These are phyloP conservation scores for Cladosporium sp. DNA, from an alignment of 2,329 filamentous ascomycete genomes.

Conservation along the genomic window DNA sequence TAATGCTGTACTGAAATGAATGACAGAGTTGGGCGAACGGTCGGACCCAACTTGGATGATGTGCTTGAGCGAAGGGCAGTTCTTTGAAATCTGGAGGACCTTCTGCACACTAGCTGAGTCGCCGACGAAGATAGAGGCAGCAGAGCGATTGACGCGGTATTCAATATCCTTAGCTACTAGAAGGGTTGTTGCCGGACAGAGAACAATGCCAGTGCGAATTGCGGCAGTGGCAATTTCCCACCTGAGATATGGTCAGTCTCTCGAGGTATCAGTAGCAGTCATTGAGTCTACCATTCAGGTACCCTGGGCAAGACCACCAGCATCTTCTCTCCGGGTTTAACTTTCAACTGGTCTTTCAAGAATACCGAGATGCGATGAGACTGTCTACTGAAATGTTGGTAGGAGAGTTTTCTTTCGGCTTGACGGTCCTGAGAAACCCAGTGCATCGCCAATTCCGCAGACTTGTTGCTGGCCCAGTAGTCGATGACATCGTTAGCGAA, in stretches of 20 bases:
- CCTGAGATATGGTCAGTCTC: no score
- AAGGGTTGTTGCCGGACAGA: slow-evolving; percentile 37
- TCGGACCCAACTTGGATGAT: slow-evolving; percentile 30
- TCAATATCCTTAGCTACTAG: slow-evolving; percentile 38
- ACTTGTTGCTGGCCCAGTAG: slow-evolving; percentile 32
- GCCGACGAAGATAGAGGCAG: slow-evolving; percentile 36
- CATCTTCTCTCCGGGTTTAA: slow-evolving; percentile 32
- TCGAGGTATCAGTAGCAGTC: no score
- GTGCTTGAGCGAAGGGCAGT: slow-evolving; percentile 31
- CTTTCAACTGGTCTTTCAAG: slow-evolving; percentile 29
- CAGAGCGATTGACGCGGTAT: slow-evolving; percentile 31
- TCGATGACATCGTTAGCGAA: slow-evolving; percentile 39
- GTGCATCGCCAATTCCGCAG: slow-evolving; percentile 31
- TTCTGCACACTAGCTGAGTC: slow-evolving; percentile 33
- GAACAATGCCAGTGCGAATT: slow-evolving; percentile 33
- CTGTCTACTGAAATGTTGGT: slow-evolving; percentile 33
- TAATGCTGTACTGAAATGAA: slow-evolving; percentile 26
- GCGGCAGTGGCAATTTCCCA: slow-evolving; percentile 38
- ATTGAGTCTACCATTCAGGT: slow-evolving; percentile 31
- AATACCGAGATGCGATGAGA: slow-evolving; percentile 34
- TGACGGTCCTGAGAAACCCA: slow-evolving; percentile 35
- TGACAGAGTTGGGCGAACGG: slow-evolving; percentile 20
- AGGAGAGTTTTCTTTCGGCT: slow-evolving; percentile 29
- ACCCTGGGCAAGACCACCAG: slow-evolving; percentile 35
- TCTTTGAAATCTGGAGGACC: slow-evolving; percentile 27